Base-by-base conservation (phyloP, 192 early-diverging fungal species). In the Spizellomyces sp. region DNA sequence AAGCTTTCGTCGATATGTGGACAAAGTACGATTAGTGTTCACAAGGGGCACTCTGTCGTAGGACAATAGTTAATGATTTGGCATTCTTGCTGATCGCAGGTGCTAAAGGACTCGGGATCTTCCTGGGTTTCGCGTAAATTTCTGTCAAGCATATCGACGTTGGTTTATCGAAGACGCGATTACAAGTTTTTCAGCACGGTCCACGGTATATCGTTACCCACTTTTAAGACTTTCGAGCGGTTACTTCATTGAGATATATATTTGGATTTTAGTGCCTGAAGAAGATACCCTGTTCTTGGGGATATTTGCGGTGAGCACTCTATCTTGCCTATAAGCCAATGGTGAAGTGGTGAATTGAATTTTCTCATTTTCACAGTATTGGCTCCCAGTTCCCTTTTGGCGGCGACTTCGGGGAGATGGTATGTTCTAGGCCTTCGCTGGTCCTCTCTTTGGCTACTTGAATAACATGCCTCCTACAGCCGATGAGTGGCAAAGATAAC, bases 251-350 rank as follows among this genome's bases (percentile, higher is more conserved):
- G 27, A 36, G 27, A 36, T 0, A 36, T 36, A 36, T 36, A 36
- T 36, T 36, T 54, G 17, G 14, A 54, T 54, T 54, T n/a, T 54
- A 54, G 50, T 54, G 14, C 50, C 50, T 12, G 50, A 54, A 54
- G 50, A 54, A 19, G 17, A 19, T 2, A 54, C 50, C 1, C 14
- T 54, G 1, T 54, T 54, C 17, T 19, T 54, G 12, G 50, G 50
- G 50, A 54, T 54, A n/a, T 54, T 54, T 19, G 50, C 50, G 50
- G 50, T 54, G 4, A n/a, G 50, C 50, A 19, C 50, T 54, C 50
- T 2, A 54, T n/a, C 12, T n/a, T 54, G 17, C 50, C 17, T 19
- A 4, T 54, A 54, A 54, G 50, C 50, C 17, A 36, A 36, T 36
- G 27, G 27, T 4, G 50, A 54, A 19, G 14, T 54, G 50, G 14